These are phyloP conservation scores for Salix purpurea DNA, from an alignment of 345 rosid species.

Conservation along the genomic window DNA sequence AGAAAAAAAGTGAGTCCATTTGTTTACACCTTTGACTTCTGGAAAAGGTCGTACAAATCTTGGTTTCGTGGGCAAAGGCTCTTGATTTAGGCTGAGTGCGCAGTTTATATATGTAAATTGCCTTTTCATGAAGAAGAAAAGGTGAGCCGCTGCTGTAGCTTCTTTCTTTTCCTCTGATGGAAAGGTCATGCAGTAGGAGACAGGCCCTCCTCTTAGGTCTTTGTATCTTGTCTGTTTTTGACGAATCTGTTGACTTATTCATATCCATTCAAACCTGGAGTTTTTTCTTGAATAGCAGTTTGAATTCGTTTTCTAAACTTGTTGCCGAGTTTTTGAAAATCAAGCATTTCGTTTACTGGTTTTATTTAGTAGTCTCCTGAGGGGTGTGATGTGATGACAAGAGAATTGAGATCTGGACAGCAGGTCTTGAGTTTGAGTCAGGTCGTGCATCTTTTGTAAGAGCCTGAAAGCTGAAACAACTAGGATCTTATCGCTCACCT, in stretches of 20 bases:
- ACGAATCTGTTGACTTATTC: neutral
- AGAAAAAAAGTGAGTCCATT: too few species aligned
- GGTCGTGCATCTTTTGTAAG: rapidly evolving
- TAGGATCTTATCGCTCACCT: rapidly evolving
- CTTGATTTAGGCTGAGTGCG: neutral
- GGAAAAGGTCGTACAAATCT: neutral
- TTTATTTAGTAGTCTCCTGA: too few species aligned
- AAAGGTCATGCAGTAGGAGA: neutral
- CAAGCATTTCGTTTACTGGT: too few species aligned
- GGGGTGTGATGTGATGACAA: too few species aligned
- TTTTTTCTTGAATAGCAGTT: neutral
- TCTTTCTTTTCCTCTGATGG: neutral
- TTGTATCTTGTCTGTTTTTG: too few species aligned
- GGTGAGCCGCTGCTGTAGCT: neutral
- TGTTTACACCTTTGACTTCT: neutral
- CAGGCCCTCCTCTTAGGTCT: neutral
- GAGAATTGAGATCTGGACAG: rapidly evolving
- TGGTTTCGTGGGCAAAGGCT: neutral
- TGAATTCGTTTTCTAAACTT: too few species aligned
- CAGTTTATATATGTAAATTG: neutral
- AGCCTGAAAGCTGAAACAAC: rapidly evolving
- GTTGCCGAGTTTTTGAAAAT: too few species aligned
- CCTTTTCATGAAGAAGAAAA: neutral
- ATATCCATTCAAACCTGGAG: neutral
- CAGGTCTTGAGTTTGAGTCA: too few species aligned